Percentiles rank a stretch among this genome's conserved stretches.
These are phyloP conservation scores for Pisolithus albus DNA, from an alignment of 768 basidiomycete genomes.

Conservation along the genomic window DNA sequence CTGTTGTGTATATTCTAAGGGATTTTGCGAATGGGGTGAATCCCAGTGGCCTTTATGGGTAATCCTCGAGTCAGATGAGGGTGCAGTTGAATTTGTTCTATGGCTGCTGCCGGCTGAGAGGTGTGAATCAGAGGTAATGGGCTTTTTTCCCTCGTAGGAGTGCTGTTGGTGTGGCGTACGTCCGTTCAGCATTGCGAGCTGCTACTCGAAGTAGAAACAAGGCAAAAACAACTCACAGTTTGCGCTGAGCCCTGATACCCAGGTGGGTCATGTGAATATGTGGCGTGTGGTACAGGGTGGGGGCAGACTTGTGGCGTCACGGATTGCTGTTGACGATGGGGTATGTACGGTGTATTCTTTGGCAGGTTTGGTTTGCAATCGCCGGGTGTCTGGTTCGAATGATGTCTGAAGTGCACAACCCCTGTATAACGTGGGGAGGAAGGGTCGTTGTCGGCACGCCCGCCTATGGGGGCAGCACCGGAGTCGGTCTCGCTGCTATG, in stretches of 20 bases:
- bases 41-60: slow-evolving; percentile 4
- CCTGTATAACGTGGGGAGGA: slow-evolving; percentile 6
- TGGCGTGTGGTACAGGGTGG: slow-evolving; percentile 9
- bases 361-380: slow-evolving; percentile 12
- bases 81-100: slow-evolving; percentile 19
- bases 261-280: slow-evolving; percentile 5
- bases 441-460: slow-evolving; percentile 9
- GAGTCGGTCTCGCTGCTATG: slow-evolving; percentile 16
- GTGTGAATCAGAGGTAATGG: slow-evolving; percentile 21
- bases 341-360: slow-evolving; percentile 26
- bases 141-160: slow-evolving; percentile 11
- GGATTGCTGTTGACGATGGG: slow-evolving; percentile 18
- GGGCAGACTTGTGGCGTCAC: slow-evolving; percentile 11
- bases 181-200: not conserved
- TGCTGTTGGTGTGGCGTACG: slow-evolving; percentile 10
- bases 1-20: slow-evolving; percentile 6
- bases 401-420: slow-evolving; percentile 6
- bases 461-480: slow-evolving; percentile 8
- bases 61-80: slow-evolving; percentile 12
- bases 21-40: slow-evolving; percentile 1
- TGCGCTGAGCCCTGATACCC: slow-evolving; percentile 8
- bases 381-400: slow-evolving; percentile 8
- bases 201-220: not conserved
- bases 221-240: slow-evolving; percentile 10
- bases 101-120: slow-evolving; percentile 21